Evolutionary conservation across 306 rosid species (phyloP).

Genomic region (Lathyrus oleraceus): DNA sequence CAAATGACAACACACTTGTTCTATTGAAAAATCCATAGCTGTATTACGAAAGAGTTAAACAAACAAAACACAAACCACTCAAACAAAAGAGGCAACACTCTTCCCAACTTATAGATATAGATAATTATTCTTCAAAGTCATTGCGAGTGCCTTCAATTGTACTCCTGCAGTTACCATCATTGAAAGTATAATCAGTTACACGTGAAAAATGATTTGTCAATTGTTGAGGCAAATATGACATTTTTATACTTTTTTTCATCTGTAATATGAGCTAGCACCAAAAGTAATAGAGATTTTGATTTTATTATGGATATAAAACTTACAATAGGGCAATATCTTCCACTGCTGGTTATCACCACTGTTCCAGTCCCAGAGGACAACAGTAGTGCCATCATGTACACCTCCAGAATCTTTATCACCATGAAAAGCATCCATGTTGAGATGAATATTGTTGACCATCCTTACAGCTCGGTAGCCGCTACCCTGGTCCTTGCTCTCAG

Average conservation of each 20-base stretch:
- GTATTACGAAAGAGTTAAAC: neutral
- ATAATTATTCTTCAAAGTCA: constrained; percentile 29
- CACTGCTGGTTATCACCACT: constrained; percentile 80
- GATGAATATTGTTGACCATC: constrained; percentile 77
- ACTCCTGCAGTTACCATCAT: constrained; percentile 44
- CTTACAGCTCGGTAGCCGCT: constrained; percentile 67
- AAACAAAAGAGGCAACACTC: constrained; percentile 17
- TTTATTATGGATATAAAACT: constrained; percentile 39
- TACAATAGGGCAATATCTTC: constrained; percentile 70
- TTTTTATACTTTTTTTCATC: neutral
- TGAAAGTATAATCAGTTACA: neutral
- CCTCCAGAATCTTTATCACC: constrained; percentile 84
- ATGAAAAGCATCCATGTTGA: constrained; percentile 77
- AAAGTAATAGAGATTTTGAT: neutral
- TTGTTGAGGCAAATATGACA: neutral
- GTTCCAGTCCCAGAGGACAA: constrained; percentile 82
- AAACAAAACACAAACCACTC: constrained; percentile 32
- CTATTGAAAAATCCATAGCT: too few species aligned
- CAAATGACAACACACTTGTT: too few species aligned
- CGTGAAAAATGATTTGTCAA: neutral
- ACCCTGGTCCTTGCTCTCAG: constrained; percentile 69
- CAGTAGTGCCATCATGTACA: constrained; percentile 72
- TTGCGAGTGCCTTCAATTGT: neutral
- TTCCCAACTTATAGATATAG: constrained; percentile 24
- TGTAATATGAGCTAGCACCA: neutral